Evolutionary conservation across 805 yeast species (phyloP).

Genomic region (Metschnikowia peoriensis): DNA sequence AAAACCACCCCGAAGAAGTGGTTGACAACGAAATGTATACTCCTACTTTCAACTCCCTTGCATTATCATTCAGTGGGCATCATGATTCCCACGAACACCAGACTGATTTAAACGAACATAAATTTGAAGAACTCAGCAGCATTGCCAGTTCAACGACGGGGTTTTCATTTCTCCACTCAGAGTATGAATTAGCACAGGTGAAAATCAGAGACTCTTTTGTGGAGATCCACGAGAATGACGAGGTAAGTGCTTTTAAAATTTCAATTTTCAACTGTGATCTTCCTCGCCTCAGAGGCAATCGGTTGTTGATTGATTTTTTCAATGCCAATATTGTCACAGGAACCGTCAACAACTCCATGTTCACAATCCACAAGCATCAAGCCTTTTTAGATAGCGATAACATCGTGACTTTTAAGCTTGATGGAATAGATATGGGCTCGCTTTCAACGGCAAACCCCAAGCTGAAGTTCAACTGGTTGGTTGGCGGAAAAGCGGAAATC

Average conservation of each 20-base stretch:
- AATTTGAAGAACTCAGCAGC: constrained; percentile 15
- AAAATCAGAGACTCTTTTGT: constrained; percentile 53
- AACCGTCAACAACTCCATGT: constrained; percentile 69
- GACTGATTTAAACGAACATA: constrained; percentile 29
- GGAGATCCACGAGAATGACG: constrained; percentile 29
- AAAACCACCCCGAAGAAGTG: not conserved
- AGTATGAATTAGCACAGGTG: constrained; percentile 35
- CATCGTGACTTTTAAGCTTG: constrained; percentile 38
- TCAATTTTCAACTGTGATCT: constrained; percentile 65
- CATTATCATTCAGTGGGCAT: constrained; percentile 23
- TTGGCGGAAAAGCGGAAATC: constrained; percentile 62
- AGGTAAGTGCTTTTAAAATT: constrained; percentile 34
- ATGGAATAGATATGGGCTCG: constrained; percentile 39
- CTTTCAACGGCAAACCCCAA: constrained; percentile 27
- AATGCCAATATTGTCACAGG: constrained; percentile 72
- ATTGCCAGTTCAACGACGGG: not conserved
- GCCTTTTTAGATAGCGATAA: constrained; percentile 34
- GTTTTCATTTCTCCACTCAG: constrained; percentile 26
- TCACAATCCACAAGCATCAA: constrained; percentile 75
- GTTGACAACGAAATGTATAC: constrained; percentile 28
- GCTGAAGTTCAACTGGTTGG: constrained; percentile 67
- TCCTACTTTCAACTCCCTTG: constrained; percentile 24
- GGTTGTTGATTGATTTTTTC: constrained; percentile 63
- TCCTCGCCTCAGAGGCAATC: constrained; percentile 55
- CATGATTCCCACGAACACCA: constrained; percentile 32